These are phyloP conservation scores for Rhododendron griersonianum DNA, from an alignment of 148 eudicot genomes.

Conservation along the genomic window DNA sequence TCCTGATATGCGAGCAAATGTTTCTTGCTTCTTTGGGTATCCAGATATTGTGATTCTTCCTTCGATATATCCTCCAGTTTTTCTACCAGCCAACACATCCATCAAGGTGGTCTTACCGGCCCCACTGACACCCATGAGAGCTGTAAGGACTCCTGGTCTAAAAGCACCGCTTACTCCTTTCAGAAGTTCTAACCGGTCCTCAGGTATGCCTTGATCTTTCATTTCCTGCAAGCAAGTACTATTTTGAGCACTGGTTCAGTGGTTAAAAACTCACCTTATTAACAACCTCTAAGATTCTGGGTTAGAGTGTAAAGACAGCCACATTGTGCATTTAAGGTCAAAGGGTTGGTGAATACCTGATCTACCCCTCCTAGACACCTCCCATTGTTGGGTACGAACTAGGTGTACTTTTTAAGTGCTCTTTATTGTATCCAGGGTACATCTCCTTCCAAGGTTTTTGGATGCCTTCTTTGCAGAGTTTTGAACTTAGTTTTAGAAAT, in stretches of 20 bases:
- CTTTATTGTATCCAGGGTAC: neutral
- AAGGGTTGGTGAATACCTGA: neutral
- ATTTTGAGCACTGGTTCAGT: neutral
- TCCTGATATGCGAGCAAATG: slow-evolving; percentile 56
- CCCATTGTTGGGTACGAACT: no score
- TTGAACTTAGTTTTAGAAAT: neutral
- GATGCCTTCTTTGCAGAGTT: neutral
- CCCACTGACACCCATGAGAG: slow-evolving; percentile 63
- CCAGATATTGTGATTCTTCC: slow-evolving; percentile 55
- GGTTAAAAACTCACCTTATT: neutral
- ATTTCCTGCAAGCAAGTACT: slow-evolving; percentile 27
- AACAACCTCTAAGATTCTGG: neutral
- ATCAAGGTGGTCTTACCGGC: slow-evolving; percentile 60
- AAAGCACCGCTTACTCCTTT: slow-evolving; percentile 58
- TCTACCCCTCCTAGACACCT: neutral
- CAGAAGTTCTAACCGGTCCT: slow-evolving; percentile 37
- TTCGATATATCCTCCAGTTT: slow-evolving; percentile 51
- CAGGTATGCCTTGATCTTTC: slow-evolving; percentile 38
- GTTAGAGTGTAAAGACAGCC: neutral
- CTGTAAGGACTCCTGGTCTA: slow-evolving; percentile 62
- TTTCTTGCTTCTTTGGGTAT: slow-evolving; percentile 57
- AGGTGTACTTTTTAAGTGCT: neutral
- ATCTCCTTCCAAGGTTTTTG: neutral
- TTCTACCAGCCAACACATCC: slow-evolving; percentile 63
- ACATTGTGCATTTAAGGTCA: neutral